A percentile compares a stretch with the other conserved stretches of the same genome.
These are phyloP conservation scores for Bipolaris cookei DNA, from an alignment of 2,329 filamentous ascomycete genomes.

Conservation along the genomic window DNA sequence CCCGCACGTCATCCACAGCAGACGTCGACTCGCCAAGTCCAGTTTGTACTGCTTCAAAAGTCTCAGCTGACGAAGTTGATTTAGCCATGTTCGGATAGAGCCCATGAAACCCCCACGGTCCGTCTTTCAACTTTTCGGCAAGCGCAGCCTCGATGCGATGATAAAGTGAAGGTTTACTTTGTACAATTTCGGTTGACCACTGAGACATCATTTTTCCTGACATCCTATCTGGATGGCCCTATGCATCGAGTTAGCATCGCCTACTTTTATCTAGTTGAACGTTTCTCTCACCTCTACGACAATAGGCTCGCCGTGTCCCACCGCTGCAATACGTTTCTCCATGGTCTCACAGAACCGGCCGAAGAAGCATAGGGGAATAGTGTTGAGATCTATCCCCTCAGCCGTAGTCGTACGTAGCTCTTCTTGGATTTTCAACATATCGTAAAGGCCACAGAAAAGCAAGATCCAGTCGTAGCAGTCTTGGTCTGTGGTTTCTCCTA, in stretches of 20 bases:
- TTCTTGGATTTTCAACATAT: not conserved
- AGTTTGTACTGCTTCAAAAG: too few relatives aligned
- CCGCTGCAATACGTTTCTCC: not conserved
- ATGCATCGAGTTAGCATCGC: not conserved
- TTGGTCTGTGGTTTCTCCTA: conserved; percentile 4
- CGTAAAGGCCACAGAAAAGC: not conserved
- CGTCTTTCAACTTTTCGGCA: not conserved
- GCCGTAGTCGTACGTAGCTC: not conserved
- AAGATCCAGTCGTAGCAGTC: conserved; percentile 3
- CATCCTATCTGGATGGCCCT: not conserved
- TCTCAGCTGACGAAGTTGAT: too few relatives aligned
- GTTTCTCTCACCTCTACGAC: not conserved
- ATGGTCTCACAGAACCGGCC: not conserved
- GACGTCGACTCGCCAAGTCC: too few relatives aligned
- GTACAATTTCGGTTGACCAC: not conserved
- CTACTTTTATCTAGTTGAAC: not conserved
- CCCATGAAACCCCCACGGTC: not conserved
- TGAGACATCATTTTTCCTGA: conserved; percentile 1
- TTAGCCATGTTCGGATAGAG: too few relatives aligned
- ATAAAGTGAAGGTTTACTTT: not conserved
- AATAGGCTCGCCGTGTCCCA: not conserved
- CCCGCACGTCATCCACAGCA: too few relatives aligned
- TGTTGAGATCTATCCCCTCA: not conserved
- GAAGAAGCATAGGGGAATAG: not conserved
- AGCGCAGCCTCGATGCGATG: not conserved